Conservation (phyloP, 148 eudicot species). For the Gaultheria prostrata region DNA sequence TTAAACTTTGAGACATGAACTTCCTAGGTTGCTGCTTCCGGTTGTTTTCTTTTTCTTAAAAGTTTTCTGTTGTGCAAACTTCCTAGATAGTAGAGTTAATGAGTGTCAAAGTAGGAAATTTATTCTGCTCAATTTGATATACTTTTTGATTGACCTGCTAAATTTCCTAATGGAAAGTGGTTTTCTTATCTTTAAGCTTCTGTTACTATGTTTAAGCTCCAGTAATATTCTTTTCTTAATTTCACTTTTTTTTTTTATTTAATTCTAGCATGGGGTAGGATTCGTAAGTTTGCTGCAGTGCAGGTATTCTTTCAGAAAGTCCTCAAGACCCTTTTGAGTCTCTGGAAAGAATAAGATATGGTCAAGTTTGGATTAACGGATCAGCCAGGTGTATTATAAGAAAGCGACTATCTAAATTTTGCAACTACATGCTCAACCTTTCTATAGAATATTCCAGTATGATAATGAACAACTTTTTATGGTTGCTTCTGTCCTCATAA, state of each 20-base stretch:
- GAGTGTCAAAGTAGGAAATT: neutral
- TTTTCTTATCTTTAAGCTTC: neutral
- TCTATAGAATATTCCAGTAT: neutral
- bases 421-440: neutral
- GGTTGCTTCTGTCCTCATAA: neutral
- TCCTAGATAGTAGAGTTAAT: neutral
- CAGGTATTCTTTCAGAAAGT: neutral
- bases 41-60: neutral
- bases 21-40: neutral
- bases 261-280: neutral
- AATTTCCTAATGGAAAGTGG: neutral
- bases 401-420: neutral
- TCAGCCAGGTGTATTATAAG: neutral
- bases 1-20: conserved; percentile 6
- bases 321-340: neutral
- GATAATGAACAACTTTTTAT: neutral
- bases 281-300: neutral
- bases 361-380: neutral
- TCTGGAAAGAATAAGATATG: neutral
- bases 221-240: neutral
- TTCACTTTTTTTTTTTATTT: neutral
- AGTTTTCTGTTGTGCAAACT: neutral
- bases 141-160: neutral
- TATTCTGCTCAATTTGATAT: neutral
- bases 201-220: neutral